These are phyloP conservation scores for Fusarium palustre DNA, from an alignment of 2,329 filamentous ascomycete genomes.

Conservation along the genomic window DNA sequence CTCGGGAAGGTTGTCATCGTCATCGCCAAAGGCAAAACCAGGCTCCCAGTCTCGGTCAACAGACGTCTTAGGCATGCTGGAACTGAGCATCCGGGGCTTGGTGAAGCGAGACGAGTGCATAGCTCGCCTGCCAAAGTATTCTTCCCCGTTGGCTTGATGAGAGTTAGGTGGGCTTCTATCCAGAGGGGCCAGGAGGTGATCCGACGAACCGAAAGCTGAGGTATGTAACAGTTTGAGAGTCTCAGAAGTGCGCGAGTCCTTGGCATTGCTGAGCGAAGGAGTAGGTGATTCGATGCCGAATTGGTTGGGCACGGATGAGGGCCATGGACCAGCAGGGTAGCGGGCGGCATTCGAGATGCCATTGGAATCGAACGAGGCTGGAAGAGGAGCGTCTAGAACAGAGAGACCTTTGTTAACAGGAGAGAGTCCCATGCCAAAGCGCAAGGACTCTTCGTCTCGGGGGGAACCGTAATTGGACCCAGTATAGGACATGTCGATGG, in stretches of 20 bases:
- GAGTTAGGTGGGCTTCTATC: conserved; percentile 62
- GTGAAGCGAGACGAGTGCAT: conserved; percentile 76
- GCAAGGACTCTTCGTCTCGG: conserved; percentile 70
- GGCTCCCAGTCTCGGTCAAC: conserved; percentile 74
- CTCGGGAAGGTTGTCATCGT: conserved; percentile 67
- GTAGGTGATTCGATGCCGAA: conserved; percentile 91
- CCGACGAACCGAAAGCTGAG: conserved; percentile 75
- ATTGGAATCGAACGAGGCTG: conserved; percentile 95
- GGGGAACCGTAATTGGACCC: conserved; percentile 83
- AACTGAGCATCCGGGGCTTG: conserved; percentile 75
- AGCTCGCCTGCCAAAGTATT: conserved; percentile 76
- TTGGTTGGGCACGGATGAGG: conserved; percentile 90
- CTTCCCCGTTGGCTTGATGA: conserved; percentile 65
- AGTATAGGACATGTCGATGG: conserved; percentile 69
- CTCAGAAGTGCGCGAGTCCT: conserved; percentile 71
- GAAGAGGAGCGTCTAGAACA: conserved; percentile 91
- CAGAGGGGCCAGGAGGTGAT: conserved; percentile 68
- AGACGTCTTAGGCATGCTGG: conserved; percentile 74
- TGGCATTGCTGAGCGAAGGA: conserved; percentile 73
- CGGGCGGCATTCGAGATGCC: conserved; percentile 92
- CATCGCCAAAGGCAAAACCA: conserved; percentile 81
- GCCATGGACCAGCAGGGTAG: conserved; percentile 81
- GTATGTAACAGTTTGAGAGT: conserved; percentile 73
- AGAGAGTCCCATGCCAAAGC: conserved; percentile 80
- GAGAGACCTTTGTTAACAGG: conserved; percentile 80